Conservation (phyloP, 2,329 filamentous ascomycete species). For the Claviceps digitariae region DNA sequence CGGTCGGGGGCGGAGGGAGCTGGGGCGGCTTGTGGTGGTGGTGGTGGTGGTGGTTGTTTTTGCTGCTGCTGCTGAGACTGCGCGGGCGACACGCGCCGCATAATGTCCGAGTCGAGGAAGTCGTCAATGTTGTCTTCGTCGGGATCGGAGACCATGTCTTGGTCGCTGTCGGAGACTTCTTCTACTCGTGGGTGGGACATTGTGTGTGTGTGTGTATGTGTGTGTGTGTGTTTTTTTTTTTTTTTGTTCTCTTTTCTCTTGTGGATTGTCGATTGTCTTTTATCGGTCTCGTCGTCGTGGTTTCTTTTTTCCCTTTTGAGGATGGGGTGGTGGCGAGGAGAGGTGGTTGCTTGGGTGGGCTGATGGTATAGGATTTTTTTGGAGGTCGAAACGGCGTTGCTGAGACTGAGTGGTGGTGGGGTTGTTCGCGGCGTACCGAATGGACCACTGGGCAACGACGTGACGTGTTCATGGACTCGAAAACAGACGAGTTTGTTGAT, state of each 20-base stretch:
- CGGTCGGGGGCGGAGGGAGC: constrained; percentile 30
- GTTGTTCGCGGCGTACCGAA: too few species aligned
- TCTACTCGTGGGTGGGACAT: constrained; percentile 87
- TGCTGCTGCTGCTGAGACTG: constrained; percentile 10
- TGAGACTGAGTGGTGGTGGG: too few species aligned
- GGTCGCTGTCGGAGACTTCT: constrained; percentile 76
- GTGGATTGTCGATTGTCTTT: too few species aligned
- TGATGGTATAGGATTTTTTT: too few species aligned
- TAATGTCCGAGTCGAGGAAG: constrained; percentile 43
- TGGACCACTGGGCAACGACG: too few species aligned
- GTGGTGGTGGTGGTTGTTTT: constrained; percentile 13
- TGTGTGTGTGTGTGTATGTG: constrained; percentile 3
- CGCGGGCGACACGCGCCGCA: constrained; percentile 23
- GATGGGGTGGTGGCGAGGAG: too few species aligned
- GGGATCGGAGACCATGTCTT: constrained; percentile 55
- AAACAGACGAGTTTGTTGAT: too few species aligned
- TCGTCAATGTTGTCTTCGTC: constrained; percentile 72
- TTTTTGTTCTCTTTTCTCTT: background rate
- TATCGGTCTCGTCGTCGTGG: too few species aligned
- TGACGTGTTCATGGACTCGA: too few species aligned
- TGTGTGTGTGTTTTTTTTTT: background rate
- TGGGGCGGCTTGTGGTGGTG: constrained; percentile 13
- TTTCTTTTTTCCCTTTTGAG: too few species aligned
- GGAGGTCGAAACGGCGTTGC: too few species aligned
- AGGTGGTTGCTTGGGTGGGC: too few species aligned